Base-by-base conservation (phyloP, 2,329 filamentous ascomycete genomes). In the Venturia asperata region DNA sequence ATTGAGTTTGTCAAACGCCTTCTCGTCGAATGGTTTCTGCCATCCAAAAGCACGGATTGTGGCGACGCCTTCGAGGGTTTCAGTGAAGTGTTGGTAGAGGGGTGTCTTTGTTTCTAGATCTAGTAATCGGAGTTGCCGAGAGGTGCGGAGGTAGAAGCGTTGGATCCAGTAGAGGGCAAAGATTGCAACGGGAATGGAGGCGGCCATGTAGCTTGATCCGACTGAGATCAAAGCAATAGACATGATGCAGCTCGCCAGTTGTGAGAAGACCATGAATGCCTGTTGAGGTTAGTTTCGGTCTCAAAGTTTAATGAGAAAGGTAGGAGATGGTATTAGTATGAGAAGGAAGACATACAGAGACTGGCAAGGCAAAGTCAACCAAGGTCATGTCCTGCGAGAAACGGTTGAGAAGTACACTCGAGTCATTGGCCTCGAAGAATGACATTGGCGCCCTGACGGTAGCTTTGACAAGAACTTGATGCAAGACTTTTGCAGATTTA, bases 31-130 rank as follows among this genome's bases (percentile, higher is more conserved):
- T 2, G 73, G 70, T 5, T 69, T 69, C n/a, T 76, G 74, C 81
- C 81, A 83, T 1, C 75, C 75, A 64, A 82, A 83, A 0, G 82
- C 78, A 10, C 82, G 79, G 43, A 85, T 79, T 0, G 81, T 83
- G 0, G 76, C 67, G 0, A 84, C 68, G 0, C 82, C 82, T 10
- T 75, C 72, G 0, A 83, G 68, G 0, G 79, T 80, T 65, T 85
- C 82, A 10, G 78, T 72, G 67, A 83, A 83, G 52, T 83, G 80
- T 67, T 68, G 74, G 61, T 78, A 78, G 0, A 79, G 66, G 0
- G 77, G 77, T 0, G 73, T 72, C 61, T 78, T 79, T 5, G 75
- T 72, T 66, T 80, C 78, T 0, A 80, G 72, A 27, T 80, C 77
- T 1, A 80, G 70, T 2, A 78, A 68, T 3, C 78, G 74, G 1